phyloP scores from a whole-genome alignment of 345 rosid genomes.

The Hevea brasiliensis region DNA sequence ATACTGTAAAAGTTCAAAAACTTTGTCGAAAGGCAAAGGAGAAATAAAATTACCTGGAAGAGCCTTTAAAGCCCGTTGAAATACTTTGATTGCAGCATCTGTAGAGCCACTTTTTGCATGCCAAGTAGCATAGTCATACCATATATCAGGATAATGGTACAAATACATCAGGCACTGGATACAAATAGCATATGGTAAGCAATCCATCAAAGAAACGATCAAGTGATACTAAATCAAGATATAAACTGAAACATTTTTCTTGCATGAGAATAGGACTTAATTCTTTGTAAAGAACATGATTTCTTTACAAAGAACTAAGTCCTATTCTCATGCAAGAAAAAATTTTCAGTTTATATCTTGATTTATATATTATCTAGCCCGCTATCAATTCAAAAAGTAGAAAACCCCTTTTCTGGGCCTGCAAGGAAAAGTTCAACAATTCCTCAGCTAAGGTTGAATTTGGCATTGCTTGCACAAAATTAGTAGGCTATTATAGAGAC shows the following conservation, averaged over 20 bases:
- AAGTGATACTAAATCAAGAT: not conserved
- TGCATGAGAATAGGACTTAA: not conserved
- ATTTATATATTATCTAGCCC: no score
- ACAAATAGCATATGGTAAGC: constrained; percentile 26
- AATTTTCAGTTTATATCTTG: no score
- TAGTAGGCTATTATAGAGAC: not conserved
- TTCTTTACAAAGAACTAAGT: no score
- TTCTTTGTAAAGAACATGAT: not conserved
- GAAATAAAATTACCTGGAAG: constrained; percentile 65
- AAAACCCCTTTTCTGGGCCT: not conserved
- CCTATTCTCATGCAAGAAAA: no score
- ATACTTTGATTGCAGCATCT: constrained; percentile 90
- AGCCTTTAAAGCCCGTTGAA: constrained; percentile 92
- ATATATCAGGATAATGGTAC: constrained; percentile 88
- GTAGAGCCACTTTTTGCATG: constrained; percentile 78
- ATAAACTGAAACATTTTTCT: not conserved
- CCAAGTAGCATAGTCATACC: constrained; percentile 97
- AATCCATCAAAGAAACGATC: constrained; percentile 5
- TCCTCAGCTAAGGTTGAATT: constrained; percentile 1
- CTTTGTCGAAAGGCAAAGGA: constrained; percentile 9
- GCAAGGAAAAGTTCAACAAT: not conserved
- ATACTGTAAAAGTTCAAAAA: not conserved
- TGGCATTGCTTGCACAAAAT: not conserved
- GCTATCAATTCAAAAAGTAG: constrained; percentile 1
- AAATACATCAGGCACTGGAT: constrained; percentile 90